Conservation (phyloP, 345 rosid genomes). For the Turnera subulata region DNA sequence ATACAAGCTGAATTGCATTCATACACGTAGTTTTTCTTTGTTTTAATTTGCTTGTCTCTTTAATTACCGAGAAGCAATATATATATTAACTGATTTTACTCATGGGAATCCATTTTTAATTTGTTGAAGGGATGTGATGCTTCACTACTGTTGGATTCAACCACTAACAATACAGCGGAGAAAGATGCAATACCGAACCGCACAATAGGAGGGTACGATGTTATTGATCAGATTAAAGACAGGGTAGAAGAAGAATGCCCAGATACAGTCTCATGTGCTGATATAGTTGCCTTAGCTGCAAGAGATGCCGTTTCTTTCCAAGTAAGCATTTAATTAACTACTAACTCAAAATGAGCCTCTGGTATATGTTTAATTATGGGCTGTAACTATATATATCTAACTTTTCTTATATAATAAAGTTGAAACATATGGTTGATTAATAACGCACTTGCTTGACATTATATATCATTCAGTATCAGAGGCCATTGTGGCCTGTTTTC, state of each 20-base stretch:
- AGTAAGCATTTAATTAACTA: conserved; percentile 23
- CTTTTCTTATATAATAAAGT: too few species aligned
- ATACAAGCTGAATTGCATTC: too few species aligned
- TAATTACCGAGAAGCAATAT: too few species aligned
- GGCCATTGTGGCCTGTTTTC: conserved; percentile 45
- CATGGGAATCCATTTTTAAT: too few species aligned
- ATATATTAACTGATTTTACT: too few species aligned
- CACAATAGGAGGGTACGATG: conserved; percentile 42
- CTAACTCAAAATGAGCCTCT: too few species aligned
- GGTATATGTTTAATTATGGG: too few species aligned
- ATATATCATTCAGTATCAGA: conserved; percentile 43
- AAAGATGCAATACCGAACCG: conserved; percentile 54
- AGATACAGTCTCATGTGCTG: conserved; percentile 51
- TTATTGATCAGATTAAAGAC: conserved; percentile 55
- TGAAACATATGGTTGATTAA: too few species aligned
- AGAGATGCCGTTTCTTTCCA: conserved; percentile 53
- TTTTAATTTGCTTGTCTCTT: too few species aligned
- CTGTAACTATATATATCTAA: too few species aligned
- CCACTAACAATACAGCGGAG: conserved; percentile 27
- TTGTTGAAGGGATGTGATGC: conserved; percentile 56
- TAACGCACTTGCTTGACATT: too few species aligned
- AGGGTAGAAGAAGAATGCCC: conserved; percentile 46
- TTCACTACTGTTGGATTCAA: conserved; percentile 45
- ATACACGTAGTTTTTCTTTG: too few species aligned
- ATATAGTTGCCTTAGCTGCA: conserved; percentile 52